A percentile compares a stretch with the other conserved stretches of the same genome.
phyloP scores from a whole-genome alignment of 2,329 filamentous ascomycete genomes.

The Periconia digitata region DNA sequence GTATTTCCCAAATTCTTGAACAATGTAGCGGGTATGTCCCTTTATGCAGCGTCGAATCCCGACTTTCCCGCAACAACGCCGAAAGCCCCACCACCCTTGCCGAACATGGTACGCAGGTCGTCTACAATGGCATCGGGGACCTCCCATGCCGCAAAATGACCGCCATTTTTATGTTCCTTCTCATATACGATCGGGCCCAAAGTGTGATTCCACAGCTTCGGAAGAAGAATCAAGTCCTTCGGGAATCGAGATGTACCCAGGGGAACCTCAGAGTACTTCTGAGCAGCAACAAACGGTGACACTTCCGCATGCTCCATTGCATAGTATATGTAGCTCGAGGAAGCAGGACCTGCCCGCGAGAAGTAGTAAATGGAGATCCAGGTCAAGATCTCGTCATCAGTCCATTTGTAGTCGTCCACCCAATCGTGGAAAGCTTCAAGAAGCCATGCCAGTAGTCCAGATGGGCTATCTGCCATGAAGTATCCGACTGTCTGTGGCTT shows the following conservation, averaged over 20 bases:
- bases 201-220: not conserved
- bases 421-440: conserved; percentile 80
- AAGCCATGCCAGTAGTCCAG: conserved; percentile 74
- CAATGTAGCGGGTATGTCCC: no score
- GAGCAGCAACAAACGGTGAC: not conserved
- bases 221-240: conserved; percentile 1
- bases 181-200: conserved; percentile 58
- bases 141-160: conserved; percentile 65
- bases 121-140: conserved; percentile 55
- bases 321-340: conserved; percentile 6
- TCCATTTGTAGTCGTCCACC: conserved; percentile 73
- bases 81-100: conserved; percentile 42
- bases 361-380: conserved; percentile 72
- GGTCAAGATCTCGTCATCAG: conserved; percentile 72
- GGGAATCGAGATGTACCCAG: conserved; percentile 4
- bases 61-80: not conserved
- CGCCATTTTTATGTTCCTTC: conserved; percentile 52
- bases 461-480: conserved; percentile 67
- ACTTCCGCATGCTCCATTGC: not conserved
- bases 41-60: no score
- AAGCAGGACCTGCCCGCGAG: conserved; percentile 2
- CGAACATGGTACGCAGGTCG: conserved; percentile 63
- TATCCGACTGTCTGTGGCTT: conserved; percentile 75
- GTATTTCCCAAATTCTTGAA: no score
- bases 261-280: not conserved